phyloP scores from a whole-genome alignment of 306 rosid species.

The Herpetospermum pedunculosum region DNA sequence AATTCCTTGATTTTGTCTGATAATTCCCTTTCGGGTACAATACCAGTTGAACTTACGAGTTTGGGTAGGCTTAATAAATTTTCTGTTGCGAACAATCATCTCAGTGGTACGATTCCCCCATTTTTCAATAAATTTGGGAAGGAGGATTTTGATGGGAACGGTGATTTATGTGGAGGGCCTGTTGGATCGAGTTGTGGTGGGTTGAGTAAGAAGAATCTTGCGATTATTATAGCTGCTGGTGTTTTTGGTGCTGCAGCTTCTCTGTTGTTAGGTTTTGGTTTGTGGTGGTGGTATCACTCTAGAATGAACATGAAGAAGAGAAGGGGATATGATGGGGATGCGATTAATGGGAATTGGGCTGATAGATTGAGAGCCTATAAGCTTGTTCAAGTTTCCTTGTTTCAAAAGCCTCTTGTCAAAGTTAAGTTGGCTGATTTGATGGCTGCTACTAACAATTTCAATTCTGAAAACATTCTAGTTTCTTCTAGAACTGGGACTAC shows the following conservation, averaged over 20 bases:
- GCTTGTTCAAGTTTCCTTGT: constrained; percentile 74
- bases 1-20: constrained; percentile 37
- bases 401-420: constrained; percentile 89
- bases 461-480: constrained; percentile 39
- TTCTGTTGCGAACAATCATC: constrained; percentile 51
- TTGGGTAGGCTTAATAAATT: constrained; percentile 47
- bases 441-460: constrained; percentile 74
- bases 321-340: constrained; percentile 32
- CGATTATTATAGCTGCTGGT: constrained; percentile 86
- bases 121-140: constrained; percentile 19
- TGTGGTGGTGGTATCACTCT: constrained; percentile 94
- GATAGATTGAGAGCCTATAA: constrained; percentile 56
- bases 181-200: constrained; percentile 75
- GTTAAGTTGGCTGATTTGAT: constrained; percentile 79
- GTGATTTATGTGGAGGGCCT: constrained; percentile 67
- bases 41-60: constrained; percentile 49
- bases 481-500: constrained; percentile 73
- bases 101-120: constrained; percentile 48
- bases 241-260: constrained; percentile 92
- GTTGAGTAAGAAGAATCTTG: constrained; percentile 70
- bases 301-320: constrained; percentile 33
- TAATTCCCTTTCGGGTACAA: constrained; percentile 45
- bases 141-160: constrained; percentile 53
- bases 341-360: constrained; percentile 57
- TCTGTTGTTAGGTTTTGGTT: constrained; percentile 57